A percentile compares a stretch with the other conserved stretches of the same genome.
phyloP scores from a whole-genome alignment of 371 early-diverging fungal genomes.

The Saksenaea oblongispora region DNA sequence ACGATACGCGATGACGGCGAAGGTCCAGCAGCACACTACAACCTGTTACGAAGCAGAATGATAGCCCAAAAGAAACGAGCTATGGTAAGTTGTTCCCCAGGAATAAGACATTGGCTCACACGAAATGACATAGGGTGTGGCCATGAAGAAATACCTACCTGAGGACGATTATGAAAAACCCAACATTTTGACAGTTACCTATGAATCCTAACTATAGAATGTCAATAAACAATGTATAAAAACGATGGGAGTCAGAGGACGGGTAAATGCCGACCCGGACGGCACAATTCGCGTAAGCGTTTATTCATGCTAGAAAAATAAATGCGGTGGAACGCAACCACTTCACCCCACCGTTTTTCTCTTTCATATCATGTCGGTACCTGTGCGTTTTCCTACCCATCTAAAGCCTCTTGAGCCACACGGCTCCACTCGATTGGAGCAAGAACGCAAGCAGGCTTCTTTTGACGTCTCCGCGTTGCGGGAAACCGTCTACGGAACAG shows the following conservation, averaged over 20 bases:
- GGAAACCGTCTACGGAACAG: conserved; percentile 37
- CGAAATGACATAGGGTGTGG: conserved; percentile 17
- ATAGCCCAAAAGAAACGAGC: conserved; percentile 44
- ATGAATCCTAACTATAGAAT: too few species aligned
- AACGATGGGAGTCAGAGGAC: too few species aligned
- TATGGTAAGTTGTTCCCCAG: conserved; percentile 22
- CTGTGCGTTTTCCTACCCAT: conserved; percentile 47
- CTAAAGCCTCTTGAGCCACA: conserved; percentile 59
- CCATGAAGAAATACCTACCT: conserved; percentile 17
- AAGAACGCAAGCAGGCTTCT: conserved; percentile 37
- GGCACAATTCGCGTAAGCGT: conserved; percentile 12
- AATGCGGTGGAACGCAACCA: not conserved
- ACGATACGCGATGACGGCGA: conserved; percentile 29
- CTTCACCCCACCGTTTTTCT: conserved; percentile 6
- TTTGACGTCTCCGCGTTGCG: conserved; percentile 45
- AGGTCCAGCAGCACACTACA: conserved; percentile 27
- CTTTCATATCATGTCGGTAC: conserved; percentile 5
- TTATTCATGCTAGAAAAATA: conserved; percentile 20
- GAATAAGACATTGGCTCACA: not conserved
- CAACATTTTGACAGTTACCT: conserved; percentile 33
- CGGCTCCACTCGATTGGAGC: conserved; percentile 43
- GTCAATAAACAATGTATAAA: too few species aligned
- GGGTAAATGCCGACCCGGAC: conserved; percentile 26
- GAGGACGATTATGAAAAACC: conserved; percentile 44
- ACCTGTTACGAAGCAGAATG: conserved; percentile 41